A percentile compares a stretch with the other conserved stretches of the same genome.
Conservation (phyloP, 768 basidiomycete species). For the Lactarius vividus region DNA sequence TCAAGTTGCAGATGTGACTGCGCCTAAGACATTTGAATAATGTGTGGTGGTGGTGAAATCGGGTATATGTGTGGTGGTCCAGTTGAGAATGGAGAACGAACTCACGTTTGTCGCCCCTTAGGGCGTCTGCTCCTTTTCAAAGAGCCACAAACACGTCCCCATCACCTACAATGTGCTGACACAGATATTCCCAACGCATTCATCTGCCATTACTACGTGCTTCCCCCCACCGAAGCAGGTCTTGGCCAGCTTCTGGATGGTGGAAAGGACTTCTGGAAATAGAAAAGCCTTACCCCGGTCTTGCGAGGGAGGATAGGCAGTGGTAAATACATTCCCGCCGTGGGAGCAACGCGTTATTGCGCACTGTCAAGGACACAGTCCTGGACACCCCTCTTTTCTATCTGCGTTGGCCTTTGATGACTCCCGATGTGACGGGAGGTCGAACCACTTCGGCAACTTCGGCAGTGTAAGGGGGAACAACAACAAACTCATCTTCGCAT, state of each 20-base stretch:
- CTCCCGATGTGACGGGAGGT: slow-evolving; percentile 79
- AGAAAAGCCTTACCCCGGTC: slow-evolving; percentile 36
- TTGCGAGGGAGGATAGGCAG: slow-evolving; percentile 36
- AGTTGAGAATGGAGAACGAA: slow-evolving; percentile 64
- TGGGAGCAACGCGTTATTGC: slow-evolving; percentile 93
- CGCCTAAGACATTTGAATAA: too few species aligned
- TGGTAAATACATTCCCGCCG: slow-evolving; percentile 86
- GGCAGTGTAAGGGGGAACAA: too few species aligned
- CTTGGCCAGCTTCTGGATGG: slow-evolving; percentile 67
- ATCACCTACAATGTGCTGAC: slow-evolving; percentile 39
- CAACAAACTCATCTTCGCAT: slow-evolving; percentile 85
- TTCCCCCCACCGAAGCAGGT: slow-evolving; percentile 62
- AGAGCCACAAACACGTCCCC: slow-evolving; percentile 71
- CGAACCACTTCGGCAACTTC: slow-evolving; percentile 94
- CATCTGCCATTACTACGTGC: slow-evolving; percentile 59
- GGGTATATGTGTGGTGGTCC: neutral
- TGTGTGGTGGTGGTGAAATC: too few species aligned
- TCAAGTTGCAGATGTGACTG: too few species aligned
- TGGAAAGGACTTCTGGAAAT: slow-evolving; percentile 62
- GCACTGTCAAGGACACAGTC: slow-evolving; percentile 94
- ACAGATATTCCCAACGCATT: slow-evolving; percentile 52
- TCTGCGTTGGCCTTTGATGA: slow-evolving; percentile 88
- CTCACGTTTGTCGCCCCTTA: slow-evolving; percentile 85
- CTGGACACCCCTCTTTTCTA: slow-evolving; percentile 95
- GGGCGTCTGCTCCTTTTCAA: slow-evolving; percentile 84